Conservation (phyloP, 2,329 filamentous ascomycete species). For the Pestalotiopsis fici region DNA sequence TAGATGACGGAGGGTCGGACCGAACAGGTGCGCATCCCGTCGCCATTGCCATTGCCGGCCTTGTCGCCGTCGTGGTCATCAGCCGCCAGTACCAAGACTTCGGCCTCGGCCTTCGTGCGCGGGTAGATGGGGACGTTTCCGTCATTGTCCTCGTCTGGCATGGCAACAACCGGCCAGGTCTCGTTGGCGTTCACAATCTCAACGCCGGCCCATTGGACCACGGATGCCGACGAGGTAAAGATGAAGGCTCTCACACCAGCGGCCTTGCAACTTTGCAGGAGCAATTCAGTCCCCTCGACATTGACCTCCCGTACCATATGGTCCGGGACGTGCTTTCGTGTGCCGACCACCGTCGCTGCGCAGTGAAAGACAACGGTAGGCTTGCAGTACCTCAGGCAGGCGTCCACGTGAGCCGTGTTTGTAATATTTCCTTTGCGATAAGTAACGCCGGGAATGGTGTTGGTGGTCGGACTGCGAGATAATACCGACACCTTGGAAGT, state of each 20-base stretch:
- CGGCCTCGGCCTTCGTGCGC: neutral
- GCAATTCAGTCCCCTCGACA: constrained; percentile 60
- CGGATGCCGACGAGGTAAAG: neutral
- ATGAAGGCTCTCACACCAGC: neutral
- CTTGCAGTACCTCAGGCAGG: constrained; percentile 47
- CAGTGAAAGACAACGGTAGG: constrained; percentile 67
- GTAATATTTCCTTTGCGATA: constrained; percentile 42
- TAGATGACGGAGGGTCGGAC: neutral
- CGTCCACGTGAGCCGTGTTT: constrained; percentile 42
- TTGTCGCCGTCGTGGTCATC: neutral
- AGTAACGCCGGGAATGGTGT: constrained; percentile 45
- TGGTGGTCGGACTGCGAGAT: constrained; percentile 45
- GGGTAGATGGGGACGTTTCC: neutral
- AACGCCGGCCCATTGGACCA: neutral
- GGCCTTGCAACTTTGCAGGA: constrained; percentile 44
- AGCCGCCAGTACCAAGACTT: neutral
- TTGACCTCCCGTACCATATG: constrained; percentile 59
- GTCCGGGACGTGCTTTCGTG: constrained; percentile 23
- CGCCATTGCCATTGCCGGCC: neutral
- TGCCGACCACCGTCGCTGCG: constrained; percentile 37
- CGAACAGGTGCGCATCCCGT: constrained; percentile 1
- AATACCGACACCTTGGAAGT: constrained; percentile 45
- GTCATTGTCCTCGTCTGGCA: neutral
- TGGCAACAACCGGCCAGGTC: constrained; percentile 1
- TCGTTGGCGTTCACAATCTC: neutral